Conservation (phyloP, 495 filamentous ascomycete genomes). For the Pseudotulostoma volvatum region DNA sequence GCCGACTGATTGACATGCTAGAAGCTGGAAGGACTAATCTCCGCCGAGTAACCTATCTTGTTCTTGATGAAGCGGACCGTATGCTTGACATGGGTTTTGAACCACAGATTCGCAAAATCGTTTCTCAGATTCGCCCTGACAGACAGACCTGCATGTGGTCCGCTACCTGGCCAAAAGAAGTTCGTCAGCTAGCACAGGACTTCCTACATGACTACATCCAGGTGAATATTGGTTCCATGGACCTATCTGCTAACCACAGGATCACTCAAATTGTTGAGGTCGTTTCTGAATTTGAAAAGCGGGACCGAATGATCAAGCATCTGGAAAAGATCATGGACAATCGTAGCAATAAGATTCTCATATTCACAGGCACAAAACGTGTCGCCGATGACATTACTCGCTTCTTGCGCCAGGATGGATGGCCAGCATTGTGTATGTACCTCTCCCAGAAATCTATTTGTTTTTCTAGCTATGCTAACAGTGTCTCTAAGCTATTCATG, state of each 20-base stretch:
- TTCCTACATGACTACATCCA: slow-evolving; percentile 96
- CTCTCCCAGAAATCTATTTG: neutral
- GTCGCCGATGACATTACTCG: slow-evolving; percentile 96
- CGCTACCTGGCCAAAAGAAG: slow-evolving; percentile 98
- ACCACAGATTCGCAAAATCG: slow-evolving; percentile 96
- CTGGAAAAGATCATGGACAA: slow-evolving; percentile 97
- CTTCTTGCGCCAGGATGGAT: slow-evolving; percentile 96
- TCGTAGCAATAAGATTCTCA: slow-evolving; percentile 79
- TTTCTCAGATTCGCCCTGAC: slow-evolving; percentile 92
- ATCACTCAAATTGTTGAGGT: slow-evolving; percentile 97
- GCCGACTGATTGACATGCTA: slow-evolving; percentile 96
- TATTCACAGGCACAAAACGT: slow-evolving; percentile 97
- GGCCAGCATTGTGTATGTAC: slow-evolving; percentile 87
- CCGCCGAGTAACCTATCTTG: slow-evolving; percentile 91
- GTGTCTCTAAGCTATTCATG: slow-evolving; percentile 63
- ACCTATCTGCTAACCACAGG: slow-evolving; percentile 93
- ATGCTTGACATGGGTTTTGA: slow-evolving; percentile 99
- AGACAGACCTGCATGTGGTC: slow-evolving; percentile 99
- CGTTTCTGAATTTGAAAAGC: slow-evolving; percentile 90
- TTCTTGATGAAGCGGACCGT: slow-evolving; percentile 97
- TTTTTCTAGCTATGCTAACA: slow-evolving; percentile 28
- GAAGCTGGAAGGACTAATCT: slow-evolving; percentile 96
- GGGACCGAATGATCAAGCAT: slow-evolving; percentile 92
- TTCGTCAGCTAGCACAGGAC: slow-evolving; percentile 85
- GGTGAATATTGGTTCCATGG: slow-evolving; percentile 96